Evolutionary conservation across 2,329 filamentous ascomycete species (phyloP), one percentile per base, ranked within the genome.

Genomic region (Trichoderma atroviride): DNA sequence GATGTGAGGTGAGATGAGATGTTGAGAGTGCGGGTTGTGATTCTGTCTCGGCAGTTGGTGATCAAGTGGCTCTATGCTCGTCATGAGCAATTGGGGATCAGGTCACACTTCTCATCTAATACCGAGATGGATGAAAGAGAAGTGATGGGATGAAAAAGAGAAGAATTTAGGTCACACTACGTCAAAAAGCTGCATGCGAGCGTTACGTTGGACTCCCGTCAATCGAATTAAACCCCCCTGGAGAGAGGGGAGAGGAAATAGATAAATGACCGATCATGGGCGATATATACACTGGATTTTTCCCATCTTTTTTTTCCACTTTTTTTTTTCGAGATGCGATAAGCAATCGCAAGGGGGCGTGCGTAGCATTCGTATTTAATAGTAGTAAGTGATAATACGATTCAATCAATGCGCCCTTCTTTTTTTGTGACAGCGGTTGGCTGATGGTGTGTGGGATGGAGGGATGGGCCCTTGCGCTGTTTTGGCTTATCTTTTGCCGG

Each of bases 31-130:
- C 16, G 37, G 37, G 6, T 19, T 1, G 37, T 9, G 16, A 69
- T 69, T 69, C 73, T 72, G 72, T 72, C 70, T 70, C 73, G 71
- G 73, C 73, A 73, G 71, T 73, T 73, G 72, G 71, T 72, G 72
- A 69, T 61, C 50, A 61, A 52, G 7, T 24, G 4, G 1, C 7
- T n/a, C 27, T 58, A 59, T 67, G 37, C 4, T n/a, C 50, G 40
- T 67, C 37, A 29, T n/a, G 5, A 16, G 29, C 29, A 37, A 52
- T 27, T 19, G 27, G 37, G 6, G n/a, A 10, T 19, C 29, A 14
- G 9, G 35, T 31, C 22, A 19, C 40, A 43, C 37, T 40, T 19
- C 37, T 19, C 35, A 37, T 37, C 35, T 16, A 13, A 35, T 3
- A 14, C 6, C n/a, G 31, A 37, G n/a, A n/a, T n/a, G n/a, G n/a